Evolutionary conservation across 495 filamentous ascomycete genomes (phyloP).

Genomic region (Oidiodendron maius): DNA sequence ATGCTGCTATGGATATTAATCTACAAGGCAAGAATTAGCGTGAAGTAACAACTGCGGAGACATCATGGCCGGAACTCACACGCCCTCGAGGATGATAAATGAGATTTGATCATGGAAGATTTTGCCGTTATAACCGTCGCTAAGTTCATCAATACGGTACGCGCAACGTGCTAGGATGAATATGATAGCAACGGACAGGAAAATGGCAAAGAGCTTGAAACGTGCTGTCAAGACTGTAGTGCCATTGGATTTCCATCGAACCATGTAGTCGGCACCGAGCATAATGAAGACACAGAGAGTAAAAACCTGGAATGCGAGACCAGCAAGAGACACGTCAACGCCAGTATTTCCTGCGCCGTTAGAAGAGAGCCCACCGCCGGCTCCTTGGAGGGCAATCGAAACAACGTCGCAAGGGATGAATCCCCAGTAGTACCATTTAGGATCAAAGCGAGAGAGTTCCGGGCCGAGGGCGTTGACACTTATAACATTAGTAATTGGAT

Average conservation of each 20-base stretch:
- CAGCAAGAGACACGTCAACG: conserved; percentile 42
- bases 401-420: conserved; percentile 48
- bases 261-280: conserved; percentile 37
- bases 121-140: conserved; percentile 1
- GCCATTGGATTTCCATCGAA: conserved; percentile 27
- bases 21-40: too few species aligned
- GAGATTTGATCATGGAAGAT: conserved; percentile 42
- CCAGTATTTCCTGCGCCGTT: conserved; percentile 21
- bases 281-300: conserved; percentile 41
- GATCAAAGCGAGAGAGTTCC: conserved; percentile 35
- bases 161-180: conserved; percentile 6
- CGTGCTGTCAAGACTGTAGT: conserved; percentile 33
- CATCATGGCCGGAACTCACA: too few species aligned
- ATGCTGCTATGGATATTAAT: too few species aligned
- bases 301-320: conserved; percentile 44
- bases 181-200: conserved; percentile 3
- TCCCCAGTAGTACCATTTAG: conserved; percentile 40
- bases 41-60: too few species aligned
- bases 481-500: too few species aligned
- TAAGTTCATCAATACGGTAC: conserved; percentile 9
- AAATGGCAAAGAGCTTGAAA: conserved; percentile 41
- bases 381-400: conserved; percentile 44
- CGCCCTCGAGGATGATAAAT: conserved; percentile 44
- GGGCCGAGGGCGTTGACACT: conserved; percentile 31
- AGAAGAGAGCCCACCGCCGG: conserved; percentile 42